Base-by-base conservation (phyloP, 805 yeast genomes). In the Ogataea nitratoaversa region DNA sequence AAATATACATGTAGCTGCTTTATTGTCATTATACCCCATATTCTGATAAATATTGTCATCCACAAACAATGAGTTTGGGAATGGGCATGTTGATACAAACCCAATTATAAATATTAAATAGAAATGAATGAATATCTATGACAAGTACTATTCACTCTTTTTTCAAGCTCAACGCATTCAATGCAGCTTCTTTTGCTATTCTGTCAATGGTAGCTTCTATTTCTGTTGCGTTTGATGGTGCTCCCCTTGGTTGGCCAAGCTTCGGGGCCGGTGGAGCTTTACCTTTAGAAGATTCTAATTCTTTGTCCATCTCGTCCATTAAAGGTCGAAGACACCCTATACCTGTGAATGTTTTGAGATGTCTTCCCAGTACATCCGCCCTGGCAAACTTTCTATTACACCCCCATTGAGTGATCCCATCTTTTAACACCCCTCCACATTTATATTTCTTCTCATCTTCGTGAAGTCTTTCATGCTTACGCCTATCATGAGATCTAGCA, bases 401-500 rank as follows among this genome's bases (percentile, higher is more conserved):
- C 3, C 90, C 91, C 90, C 91, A 82, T 47, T 63, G 61, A 3
- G 82, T 77, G 12, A 52, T 56, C 0, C 81, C 80, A 50, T 80
- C 82, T 25, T 69, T 68, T 45, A 82, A 59, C 17, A 59, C 59
- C 0, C 89, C 90, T 41, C 74, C 73, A 56, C 93, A 84, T 40
- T 71, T 74, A 60, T 79, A 84, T 57, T 74, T 78, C 66, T 80
- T 82, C 42, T 74, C 78, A 5, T 90, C 90, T 17, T 79, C 74
- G 53, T 84, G 93, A n/a, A 84, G 64, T 16, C 75, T 68, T 55
- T 84, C 90, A 57, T 84, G 93, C 36, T 93, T 72, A 50, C 80
- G 80, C 40, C 82, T 70, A 58, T 84, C 93, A 54, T 84, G 91
- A 40, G 81, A 78, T 17, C 93, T 68, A 3, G 91, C 89, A 68